Evolutionary conservation across 1,284 basidiomycete species (phyloP), one percentile per base, ranked within the genome.

Genomic region (Taiwanofungus camphoratus): DNA sequence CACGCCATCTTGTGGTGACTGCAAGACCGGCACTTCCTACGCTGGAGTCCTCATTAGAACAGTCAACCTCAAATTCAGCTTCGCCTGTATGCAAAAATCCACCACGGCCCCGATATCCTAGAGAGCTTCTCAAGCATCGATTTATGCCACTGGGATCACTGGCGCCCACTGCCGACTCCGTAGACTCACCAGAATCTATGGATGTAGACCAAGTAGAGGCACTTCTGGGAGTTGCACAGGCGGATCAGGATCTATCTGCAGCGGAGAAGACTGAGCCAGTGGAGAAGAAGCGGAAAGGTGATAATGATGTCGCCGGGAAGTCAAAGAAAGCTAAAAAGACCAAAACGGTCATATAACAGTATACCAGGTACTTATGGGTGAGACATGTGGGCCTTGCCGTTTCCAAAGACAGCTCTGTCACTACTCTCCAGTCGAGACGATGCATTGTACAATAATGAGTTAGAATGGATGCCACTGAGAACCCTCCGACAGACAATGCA

Each of bases 71-170:
- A 54, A 23, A 49, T 8, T 50, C 57, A 1, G 46, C 49, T n/a
- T 41, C 60, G 6, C 26, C 49, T 12, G 53, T 63, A 1, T 64
- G 67, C 45, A 64, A 73, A 55, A 78, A 78, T 48, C 75, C 77
- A 2, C 70, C 77, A 2, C 71, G 85, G 12, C 67, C 71, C 5
- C 69, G 65, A 8, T 77, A 87, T 53, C 74, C 84, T 0, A 63
- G 67, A 24, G 76, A 80, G 38, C 53, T 78, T 2, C 67, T 87
- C 27, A 86, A 67, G 43, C 82, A 86, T 52, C 59, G 65, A 1
- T 87, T 84, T 59, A 57, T 74, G 48, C 83, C 84, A 0, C 74
- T 73, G 22, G 84, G 83, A 1, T 73, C 79, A 5, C 57, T 68
- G n/a, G 61, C 59, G 8, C 39, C 44, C 2, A 52, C 49, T 24